Evolutionary conservation across 2,329 filamentous ascomycete species (phyloP).

Genomic region (Aspergillus candidus): DNA sequence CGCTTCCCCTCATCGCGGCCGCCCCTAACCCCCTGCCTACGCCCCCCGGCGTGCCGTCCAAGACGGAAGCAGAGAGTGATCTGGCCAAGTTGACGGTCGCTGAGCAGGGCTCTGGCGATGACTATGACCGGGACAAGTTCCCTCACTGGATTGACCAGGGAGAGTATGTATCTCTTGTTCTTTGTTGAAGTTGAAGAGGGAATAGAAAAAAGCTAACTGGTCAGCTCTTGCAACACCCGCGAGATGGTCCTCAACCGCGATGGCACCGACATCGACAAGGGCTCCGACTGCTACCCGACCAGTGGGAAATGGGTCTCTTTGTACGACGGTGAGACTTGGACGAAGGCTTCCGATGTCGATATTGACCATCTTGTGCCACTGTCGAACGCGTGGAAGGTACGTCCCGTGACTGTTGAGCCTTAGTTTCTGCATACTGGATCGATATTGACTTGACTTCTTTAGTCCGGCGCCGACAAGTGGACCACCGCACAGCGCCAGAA

Average conservation of each 20-base stretch:
- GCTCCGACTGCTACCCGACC: constrained; percentile 55
- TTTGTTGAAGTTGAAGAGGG: not conserved
- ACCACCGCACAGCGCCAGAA: constrained; percentile 59
- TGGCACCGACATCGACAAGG: constrained; percentile 56
- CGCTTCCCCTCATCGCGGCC: constrained; percentile 11
- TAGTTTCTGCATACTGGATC: not conserved
- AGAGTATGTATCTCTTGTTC: constrained; percentile 28
- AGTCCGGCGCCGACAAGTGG: constrained; percentile 63
- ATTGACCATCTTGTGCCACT: constrained; percentile 81
- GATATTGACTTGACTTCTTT: not conserved
- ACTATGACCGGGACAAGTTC: constrained; percentile 63
- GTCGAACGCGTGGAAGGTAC: constrained; percentile 70
- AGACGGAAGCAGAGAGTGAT: constrained; percentile 50
- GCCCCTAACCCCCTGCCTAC: constrained; percentile 27
- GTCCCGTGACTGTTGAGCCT: not conserved
- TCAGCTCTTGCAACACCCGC: constrained; percentile 63
- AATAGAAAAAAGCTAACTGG: not conserved
- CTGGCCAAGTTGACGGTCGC: constrained; percentile 56
- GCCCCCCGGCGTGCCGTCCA: constrained; percentile 58
- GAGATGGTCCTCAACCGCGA: constrained; percentile 70
- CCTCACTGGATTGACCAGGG: constrained; percentile 59
- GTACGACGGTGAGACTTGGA: constrained; percentile 69
- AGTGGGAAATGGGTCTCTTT: constrained; percentile 65
- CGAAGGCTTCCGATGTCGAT: constrained; percentile 62
- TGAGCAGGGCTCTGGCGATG: constrained; percentile 47